These are phyloP conservation scores for Narthecium ossifragum DNA, from an alignment of 106 monocot genomes.

Conservation along the genomic window DNA sequence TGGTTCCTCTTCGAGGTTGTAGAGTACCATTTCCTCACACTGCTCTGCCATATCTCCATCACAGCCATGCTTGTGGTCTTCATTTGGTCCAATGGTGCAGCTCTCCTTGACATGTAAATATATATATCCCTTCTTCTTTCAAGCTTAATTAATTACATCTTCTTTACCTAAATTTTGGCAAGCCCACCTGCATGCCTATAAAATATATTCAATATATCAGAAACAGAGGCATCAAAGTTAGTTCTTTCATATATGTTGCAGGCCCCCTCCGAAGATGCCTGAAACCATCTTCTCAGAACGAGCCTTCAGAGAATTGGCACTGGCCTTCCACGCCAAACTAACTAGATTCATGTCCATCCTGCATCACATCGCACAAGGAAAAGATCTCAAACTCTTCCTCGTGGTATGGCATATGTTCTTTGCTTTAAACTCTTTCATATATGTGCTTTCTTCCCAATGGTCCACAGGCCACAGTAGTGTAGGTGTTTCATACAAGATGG, in stretches of 20 bases:
- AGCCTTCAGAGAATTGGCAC: constrained; percentile 24
- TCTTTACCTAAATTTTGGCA: background rate
- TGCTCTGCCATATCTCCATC: constrained; percentile 46
- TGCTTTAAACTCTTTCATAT: background rate
- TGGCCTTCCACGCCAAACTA: constrained; percentile 23
- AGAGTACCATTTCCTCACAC: constrained; percentile 57
- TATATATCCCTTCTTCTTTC: background rate
- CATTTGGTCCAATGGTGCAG: constrained; percentile 39
- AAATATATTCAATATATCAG: no score
- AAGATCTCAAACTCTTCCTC: constrained; percentile 51
- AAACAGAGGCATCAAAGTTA: no score
- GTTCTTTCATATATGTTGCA: constrained; percentile 1
- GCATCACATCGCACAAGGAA: constrained; percentile 46
- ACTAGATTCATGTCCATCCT: constrained; percentile 14
- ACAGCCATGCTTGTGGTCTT: constrained; percentile 49
- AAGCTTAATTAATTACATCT: background rate
- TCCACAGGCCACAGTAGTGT: no score
- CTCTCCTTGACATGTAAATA: constrained; percentile 36
- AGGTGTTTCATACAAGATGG: no score
- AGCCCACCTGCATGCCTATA: no score
- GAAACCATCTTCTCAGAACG: constrained; percentile 24
- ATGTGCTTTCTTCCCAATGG: background rate
- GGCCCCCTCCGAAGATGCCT: constrained; percentile 36
- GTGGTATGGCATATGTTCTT: constrained; percentile 16
- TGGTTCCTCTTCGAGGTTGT: constrained; percentile 63